Percentiles rank a stretch among this genome's conserved stretches.
Evolutionary conservation across 2,329 filamentous ascomycete species (phyloP).

Genomic region (Lachnellula willkommii): DNA sequence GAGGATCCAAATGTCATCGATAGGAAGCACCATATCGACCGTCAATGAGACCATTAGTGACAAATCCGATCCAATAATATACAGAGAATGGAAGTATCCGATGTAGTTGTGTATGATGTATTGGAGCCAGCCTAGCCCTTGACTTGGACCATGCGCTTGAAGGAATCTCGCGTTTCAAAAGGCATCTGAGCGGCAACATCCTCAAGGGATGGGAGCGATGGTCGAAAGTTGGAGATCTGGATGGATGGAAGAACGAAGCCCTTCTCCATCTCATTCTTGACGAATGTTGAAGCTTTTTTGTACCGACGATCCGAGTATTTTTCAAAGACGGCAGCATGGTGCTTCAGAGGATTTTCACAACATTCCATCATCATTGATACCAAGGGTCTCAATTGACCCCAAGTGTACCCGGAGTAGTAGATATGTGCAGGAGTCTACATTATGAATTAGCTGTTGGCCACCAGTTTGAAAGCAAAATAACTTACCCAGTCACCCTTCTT

Average conservation of each 20-base stretch:
- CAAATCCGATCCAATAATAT: conserved; percentile 30
- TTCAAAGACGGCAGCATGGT: conserved; percentile 82
- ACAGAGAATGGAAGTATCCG: conserved; percentile 27
- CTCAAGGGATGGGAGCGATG: conserved; percentile 24
- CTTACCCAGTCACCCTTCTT: conserved; percentile 91
- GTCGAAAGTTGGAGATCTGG: conserved; percentile 14
- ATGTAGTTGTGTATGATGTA: conserved; percentile 3
- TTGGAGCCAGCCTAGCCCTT: conserved; percentile 16
- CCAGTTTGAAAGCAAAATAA: conserved; percentile 14
- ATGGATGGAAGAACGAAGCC: conserved; percentile 45
- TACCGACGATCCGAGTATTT: conserved; percentile 88
- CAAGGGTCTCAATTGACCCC: conserved; percentile 71
- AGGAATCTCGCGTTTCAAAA: conserved; percentile 24
- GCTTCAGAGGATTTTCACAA: conserved; percentile 72
- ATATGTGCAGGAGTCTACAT: conserved; percentile 71
- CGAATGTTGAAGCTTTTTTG: conserved; percentile 76
- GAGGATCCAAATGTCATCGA: conserved; percentile 22
- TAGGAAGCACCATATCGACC: conserved; percentile 23
- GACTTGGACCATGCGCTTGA: conserved; percentile 27
- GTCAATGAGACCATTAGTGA: conserved; percentile 10
- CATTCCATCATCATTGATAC: conserved; percentile 79
- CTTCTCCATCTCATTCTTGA: conserved; percentile 65
- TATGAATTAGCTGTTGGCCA: conserved; percentile 12
- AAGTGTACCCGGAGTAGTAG: conserved; percentile 91
- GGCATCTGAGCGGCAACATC: conserved; percentile 20